A percentile compares a stretch with the other conserved stretches of the same genome.
These are phyloP conservation scores for Fusarium robinianum DNA, from an alignment of 2,329 filamentous ascomycete genomes.

Conservation along the genomic window DNA sequence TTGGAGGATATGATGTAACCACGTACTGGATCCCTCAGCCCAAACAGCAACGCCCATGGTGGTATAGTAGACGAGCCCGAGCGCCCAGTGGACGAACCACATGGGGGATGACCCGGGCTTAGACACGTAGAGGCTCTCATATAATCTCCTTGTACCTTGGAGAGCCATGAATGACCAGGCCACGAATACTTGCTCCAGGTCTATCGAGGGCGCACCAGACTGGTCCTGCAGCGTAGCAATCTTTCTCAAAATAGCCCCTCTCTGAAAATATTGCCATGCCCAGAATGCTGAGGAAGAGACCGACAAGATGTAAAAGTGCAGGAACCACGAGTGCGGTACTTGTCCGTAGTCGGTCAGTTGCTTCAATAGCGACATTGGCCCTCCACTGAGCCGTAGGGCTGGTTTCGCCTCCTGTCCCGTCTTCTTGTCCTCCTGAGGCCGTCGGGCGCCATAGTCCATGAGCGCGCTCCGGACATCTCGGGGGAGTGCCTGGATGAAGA, in stretches of 20 bases:
- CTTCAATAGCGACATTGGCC: constrained; percentile 38
- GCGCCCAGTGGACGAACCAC: constrained; percentile 81
- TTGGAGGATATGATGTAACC: background rate
- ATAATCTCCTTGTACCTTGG: constrained; percentile 76
- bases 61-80: constrained; percentile 80
- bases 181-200: constrained; percentile 63
- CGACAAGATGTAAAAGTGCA: constrained; percentile 81
- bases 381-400: background rate
- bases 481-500: constrained; percentile 51
- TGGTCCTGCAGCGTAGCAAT: constrained; percentile 48
- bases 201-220: constrained; percentile 49
- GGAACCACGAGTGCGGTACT: constrained; percentile 89
- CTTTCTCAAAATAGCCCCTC: constrained; percentile 57
- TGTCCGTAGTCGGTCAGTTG: constrained; percentile 47
- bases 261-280: constrained; percentile 63
- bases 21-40: constrained; percentile 76
- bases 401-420: constrained; percentile 13
- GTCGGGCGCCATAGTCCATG: constrained; percentile 57
- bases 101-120: constrained; percentile 72
- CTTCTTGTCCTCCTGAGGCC: constrained; percentile 33
- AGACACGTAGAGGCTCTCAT: constrained; percentile 70
- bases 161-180: constrained; percentile 74
- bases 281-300: constrained; percentile 74
- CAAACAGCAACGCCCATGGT: constrained; percentile 76
- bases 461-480: constrained; percentile 49